Evolutionary conservation across 2,329 filamentous ascomycete species (phyloP), one percentile per base, ranked within the genome.

Genomic region (Scedosporium aurantiacum): DNA sequence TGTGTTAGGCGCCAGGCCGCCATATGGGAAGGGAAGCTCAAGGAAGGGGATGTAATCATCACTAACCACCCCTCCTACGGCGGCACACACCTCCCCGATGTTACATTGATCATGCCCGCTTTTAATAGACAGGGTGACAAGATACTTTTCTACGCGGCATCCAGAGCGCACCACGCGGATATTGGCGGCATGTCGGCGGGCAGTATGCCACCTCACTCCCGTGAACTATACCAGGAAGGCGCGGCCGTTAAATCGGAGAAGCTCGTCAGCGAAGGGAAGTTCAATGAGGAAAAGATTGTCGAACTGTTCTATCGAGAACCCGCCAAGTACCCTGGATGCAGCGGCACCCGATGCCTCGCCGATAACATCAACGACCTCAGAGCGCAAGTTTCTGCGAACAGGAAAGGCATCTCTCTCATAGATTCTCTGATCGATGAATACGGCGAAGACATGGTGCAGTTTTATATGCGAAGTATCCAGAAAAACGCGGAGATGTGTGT

Each of bases 321-420:
- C 0, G 87, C 88, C 0, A 79, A 87, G 67, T 85, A 90, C 65
- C 83, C 86, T 1, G 90, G 87, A 0, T 94, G 89, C 71, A 88
- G 85, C 61, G 90, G 90, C 1, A 91, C 90, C 1, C 78, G 90
- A 52, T 91, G 88, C 71, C 76, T 94, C 1, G 86, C 84, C 12
- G 90, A 94, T 70, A 93, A 93, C 67, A 79, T 94, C 64, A 92
- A 91, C 56, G 90, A 94, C 68, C 75, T 94, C 23, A 90, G 91
- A 70, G 90, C 90, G 0, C 90, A 93, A 69, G 86, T 93, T 3
- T 90, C 90, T 0, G 89, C 89, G 1, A 94, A 94, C 68, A 87
- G 91, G 67, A 92, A 92, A 66, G 90, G 90, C 1, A 93, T 94
- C 65, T 88, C 85, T n/a, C 76, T 94, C 23, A 93, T 94, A 64